phyloP scores from a whole-genome alignment of 1,284 basidiomycete species.

The Fomitiporia mediterranea region DNA sequence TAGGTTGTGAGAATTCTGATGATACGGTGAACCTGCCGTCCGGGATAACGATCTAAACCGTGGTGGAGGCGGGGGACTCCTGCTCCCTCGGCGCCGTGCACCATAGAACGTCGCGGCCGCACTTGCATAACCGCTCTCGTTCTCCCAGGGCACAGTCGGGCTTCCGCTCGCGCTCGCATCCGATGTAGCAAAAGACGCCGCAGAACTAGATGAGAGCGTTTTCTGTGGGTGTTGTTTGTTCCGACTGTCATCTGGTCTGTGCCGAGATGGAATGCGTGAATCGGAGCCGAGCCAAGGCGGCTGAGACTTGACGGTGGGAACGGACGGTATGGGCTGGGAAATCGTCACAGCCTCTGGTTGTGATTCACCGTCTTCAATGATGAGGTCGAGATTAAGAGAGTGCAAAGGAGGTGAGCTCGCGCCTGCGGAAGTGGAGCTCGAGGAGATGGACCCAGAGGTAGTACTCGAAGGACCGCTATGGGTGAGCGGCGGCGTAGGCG shows the following conservation, averaged over 20 bases:
- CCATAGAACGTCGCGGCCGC: not conserved
- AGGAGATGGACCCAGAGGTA: not conserved
- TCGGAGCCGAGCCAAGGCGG: not conserved
- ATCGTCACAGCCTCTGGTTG: not conserved
- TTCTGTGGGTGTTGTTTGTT: not conserved
- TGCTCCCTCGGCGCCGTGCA: slow-evolving; percentile 1
- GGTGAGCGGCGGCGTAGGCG: slow-evolving; percentile 4
- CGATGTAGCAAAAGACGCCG: not conserved
- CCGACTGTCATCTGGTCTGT: not conserved
- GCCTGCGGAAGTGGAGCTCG: not conserved
- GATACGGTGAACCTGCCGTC: slow-evolving; percentile 4
- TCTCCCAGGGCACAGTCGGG: not conserved
- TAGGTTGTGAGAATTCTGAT: not conserved
- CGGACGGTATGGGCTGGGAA: slow-evolving; percentile 14
- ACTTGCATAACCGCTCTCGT: no score
- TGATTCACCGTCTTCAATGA: not conserved
- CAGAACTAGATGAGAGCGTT: slow-evolving; percentile 8
- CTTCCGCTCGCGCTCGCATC: not conserved
- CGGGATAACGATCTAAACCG: slow-evolving; percentile 14
- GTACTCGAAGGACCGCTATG: slow-evolving; percentile 10
- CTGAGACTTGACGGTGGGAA: not conserved
- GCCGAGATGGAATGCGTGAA: not conserved
- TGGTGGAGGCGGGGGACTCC: slow-evolving; percentile 14
- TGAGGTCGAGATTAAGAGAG: not conserved
- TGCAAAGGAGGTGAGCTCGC: slow-evolving; percentile 2